These are phyloP conservation scores for Vinca minor DNA, from an alignment of 257 asterid genomes.

Conservation along the genomic window DNA sequence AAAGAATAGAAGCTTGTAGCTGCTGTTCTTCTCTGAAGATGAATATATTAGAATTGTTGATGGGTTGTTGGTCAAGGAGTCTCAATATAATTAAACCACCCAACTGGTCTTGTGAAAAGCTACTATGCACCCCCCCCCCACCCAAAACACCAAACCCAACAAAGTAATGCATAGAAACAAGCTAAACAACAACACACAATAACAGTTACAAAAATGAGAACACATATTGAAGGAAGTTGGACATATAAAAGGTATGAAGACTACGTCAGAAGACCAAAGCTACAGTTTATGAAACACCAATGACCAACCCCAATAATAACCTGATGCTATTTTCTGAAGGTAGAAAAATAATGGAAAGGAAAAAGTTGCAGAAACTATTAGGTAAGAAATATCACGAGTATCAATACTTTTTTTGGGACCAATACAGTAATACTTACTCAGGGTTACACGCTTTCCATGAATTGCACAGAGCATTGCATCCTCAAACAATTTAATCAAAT, in stretches of 20 bases:
- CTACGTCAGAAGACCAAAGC: neutral
- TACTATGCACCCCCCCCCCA: neutral
- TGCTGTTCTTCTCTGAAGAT: neutral
- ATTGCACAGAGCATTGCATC: conserved; percentile 84
- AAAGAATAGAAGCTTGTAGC: neutral
- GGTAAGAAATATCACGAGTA: no score
- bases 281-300: neutral
- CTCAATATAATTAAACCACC: neutral
- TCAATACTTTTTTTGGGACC: no score
- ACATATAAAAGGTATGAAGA: neutral
- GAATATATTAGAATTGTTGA: neutral
- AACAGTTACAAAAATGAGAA: neutral
- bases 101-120: neutral
- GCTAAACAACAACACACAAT: no score
- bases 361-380: no score
- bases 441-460: conserved; percentile 95
- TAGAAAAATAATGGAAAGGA: conserved; percentile 4
- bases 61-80: neutral
- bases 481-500: conserved; percentile 57
- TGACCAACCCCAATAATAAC: no score
- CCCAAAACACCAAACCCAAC: no score
- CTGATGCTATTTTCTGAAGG: neutral
- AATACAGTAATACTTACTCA: conserved; percentile 72
- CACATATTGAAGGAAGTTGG: neutral
- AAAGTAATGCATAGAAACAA: no score